phyloP scores from a whole-genome alignment of 148 eudicot species.

The Cornus controversa region DNA sequence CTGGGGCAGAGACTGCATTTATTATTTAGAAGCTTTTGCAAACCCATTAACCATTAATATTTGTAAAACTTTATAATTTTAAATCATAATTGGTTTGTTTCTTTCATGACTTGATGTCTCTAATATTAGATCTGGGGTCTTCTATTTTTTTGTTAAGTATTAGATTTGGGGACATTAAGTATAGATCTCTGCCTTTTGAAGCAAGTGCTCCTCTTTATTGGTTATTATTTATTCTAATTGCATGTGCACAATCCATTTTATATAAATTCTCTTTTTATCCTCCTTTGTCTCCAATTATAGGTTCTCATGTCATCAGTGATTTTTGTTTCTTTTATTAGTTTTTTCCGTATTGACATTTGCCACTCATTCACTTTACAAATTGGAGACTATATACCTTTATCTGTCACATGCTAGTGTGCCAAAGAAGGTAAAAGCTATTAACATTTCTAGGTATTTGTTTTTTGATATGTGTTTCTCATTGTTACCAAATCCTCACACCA shows the following conservation, averaged over 20 bases:
- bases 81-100: too few species aligned
- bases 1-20: neutral
- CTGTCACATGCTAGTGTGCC: neutral
- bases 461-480: neutral
- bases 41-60: neutral
- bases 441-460: too few species aligned
- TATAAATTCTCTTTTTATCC: neutral
- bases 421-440: neutral
- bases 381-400: neutral
- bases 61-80: neutral
- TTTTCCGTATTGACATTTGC: neutral
- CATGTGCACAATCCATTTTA: neutral
- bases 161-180: neutral
- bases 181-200: neutral
- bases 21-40: neutral
- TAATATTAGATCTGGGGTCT: too few species aligned
- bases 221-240: neutral
- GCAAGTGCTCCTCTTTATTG: neutral
- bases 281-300: neutral
- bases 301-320: too few species aligned
- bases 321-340: too few species aligned
- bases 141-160: too few species aligned
- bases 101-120: neutral
- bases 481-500: neutral
- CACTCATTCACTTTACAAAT: neutral